A percentile compares a stretch with the other conserved stretches of the same genome.
Conservation (phyloP, 345 rosid species). For the Arabis alpina region DNA sequence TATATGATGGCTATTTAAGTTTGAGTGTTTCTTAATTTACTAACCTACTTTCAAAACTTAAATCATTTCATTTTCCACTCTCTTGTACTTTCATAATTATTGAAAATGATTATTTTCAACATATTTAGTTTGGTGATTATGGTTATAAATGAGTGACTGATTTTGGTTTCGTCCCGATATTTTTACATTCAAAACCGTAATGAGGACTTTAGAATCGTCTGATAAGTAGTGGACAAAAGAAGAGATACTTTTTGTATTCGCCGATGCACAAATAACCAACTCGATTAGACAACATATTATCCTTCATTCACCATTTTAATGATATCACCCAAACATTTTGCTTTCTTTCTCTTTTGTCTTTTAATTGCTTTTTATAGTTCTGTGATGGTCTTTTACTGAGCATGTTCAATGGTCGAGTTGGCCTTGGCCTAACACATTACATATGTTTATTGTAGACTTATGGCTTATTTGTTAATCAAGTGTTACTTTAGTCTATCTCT, state of each 20-base stretch:
- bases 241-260: not conserved
- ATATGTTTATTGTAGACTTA: not conserved
- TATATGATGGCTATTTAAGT: conserved; percentile 23
- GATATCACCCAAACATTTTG: not conserved
- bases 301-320: conserved; percentile 17
- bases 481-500: not conserved
- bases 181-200: not conserved
- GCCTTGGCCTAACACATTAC: conserved; percentile 17
- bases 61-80: not conserved
- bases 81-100: not conserved
- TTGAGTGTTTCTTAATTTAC: conserved; percentile 30
- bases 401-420: not conserved
- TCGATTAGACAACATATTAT: conserved; percentile 25
- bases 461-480: not conserved
- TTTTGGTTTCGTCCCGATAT: not conserved
- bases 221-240: conserved; percentile 8
- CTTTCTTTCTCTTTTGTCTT: conserved; percentile 3
- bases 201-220: not conserved
- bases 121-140: not conserved
- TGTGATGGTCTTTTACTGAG: not conserved
- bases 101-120: not conserved
- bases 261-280: conserved; percentile 17
- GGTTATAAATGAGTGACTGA: not conserved
- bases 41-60: conserved; percentile 11
- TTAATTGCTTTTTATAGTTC: not conserved